These are phyloP conservation scores for Drosera capensis DNA, from an alignment of 148 eudicot species.

Conservation along the genomic window DNA sequence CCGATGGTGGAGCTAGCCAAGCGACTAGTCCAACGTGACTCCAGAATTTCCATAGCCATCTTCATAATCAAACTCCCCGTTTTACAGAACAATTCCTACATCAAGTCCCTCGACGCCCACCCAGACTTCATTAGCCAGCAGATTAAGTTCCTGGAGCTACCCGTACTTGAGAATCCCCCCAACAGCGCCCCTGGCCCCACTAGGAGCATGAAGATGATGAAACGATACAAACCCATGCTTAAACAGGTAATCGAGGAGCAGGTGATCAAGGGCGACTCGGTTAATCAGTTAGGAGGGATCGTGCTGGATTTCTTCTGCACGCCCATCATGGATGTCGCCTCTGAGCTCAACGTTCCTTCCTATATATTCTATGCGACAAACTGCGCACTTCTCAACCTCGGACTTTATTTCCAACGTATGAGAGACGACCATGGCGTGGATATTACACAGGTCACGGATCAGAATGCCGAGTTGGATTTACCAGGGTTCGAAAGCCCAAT, in stretches of 20 bases:
- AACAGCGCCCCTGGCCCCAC: not conserved
- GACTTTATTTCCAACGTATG: conserved; percentile 5
- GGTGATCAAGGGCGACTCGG: not conserved
- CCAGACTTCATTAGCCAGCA: not conserved
- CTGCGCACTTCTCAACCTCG: not conserved
- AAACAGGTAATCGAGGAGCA: not conserved
- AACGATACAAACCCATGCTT: not conserved
- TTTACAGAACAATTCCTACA: not conserved
- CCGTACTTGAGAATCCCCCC: not conserved
- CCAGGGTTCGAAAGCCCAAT: conserved; percentile 13
- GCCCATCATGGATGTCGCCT: conserved; percentile 2
- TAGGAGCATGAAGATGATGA: not conserved
- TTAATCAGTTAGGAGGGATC: not conserved
- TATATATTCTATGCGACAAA: not conserved
- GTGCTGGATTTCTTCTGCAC: not conserved
- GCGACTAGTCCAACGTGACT: not conserved
- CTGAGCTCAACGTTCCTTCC: not conserved
- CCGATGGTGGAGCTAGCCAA: conserved; percentile 3
- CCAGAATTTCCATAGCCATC: conserved; percentile 1
- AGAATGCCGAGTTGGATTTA: not conserved
- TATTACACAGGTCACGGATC: not conserved
- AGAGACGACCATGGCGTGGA: conserved; percentile 8
- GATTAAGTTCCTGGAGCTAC: not conserved
- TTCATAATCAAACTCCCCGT: not conserved
- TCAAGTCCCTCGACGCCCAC: not conserved